Conservation (phyloP, 140 eudicot species). For the Oenanthe javanica region DNA sequence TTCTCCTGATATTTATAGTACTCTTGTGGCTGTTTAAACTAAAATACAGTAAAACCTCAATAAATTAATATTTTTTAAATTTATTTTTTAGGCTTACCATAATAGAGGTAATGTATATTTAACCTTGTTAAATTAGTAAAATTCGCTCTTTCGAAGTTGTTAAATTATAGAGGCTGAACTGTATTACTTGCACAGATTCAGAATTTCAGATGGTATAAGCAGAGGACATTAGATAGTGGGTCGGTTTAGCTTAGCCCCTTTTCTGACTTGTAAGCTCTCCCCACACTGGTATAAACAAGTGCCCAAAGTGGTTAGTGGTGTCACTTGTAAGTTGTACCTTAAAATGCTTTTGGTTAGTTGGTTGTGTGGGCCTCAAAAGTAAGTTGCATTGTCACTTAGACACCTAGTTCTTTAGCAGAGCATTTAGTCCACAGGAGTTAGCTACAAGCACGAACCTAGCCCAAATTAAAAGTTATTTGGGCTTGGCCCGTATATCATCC, state of each 20-base stretch:
- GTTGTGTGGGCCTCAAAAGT: not conserved
- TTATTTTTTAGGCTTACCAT: too few species aligned
- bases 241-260: too few species aligned
- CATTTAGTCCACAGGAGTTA: not conserved
- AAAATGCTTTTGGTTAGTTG: not conserved
- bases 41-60: too few species aligned
- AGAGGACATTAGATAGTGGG: too few species aligned
- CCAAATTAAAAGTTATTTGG: not conserved
- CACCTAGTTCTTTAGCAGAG: not conserved
- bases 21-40: not conserved
- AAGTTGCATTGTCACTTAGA: not conserved
- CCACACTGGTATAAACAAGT: not conserved
- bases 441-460: not conserved
- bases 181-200: not conserved
- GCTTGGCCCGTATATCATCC: not conserved
- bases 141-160: too few species aligned
- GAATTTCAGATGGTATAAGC: too few species aligned
- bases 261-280: too few species aligned
- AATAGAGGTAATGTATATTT: too few species aligned
- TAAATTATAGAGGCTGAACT: too few species aligned
- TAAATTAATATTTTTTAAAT: too few species aligned
- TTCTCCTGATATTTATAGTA: not conserved
- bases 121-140: too few species aligned
- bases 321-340: not conserved
- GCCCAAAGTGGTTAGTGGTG: not conserved